A percentile compares a stretch with the other conserved stretches of the same genome.
Conservation (phyloP, 1,284 basidiomycete genomes). For the Boletus smithii region DNA sequence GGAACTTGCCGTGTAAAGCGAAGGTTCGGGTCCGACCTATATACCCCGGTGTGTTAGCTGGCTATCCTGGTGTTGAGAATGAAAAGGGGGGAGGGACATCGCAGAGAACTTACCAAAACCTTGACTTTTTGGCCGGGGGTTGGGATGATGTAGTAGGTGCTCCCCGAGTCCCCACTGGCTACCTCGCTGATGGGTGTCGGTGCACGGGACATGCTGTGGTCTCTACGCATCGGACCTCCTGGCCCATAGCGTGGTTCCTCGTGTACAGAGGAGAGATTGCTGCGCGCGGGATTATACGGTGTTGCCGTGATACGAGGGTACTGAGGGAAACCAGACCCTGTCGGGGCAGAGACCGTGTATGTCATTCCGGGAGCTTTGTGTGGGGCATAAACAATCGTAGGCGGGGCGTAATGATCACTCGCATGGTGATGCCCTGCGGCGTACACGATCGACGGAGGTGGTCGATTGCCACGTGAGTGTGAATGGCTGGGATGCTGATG, state of each 20-base stretch:
- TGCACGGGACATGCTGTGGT: conserved; percentile 21
- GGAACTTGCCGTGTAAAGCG: conserved; percentile 49
- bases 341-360: conserved; percentile 53
- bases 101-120: no score
- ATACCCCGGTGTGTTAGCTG: conserved; percentile 10
- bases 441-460: conserved; percentile 51
- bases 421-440: conserved; percentile 44
- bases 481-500: conserved; percentile 37
- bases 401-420: conserved; percentile 46
- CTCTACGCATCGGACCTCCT: conserved; percentile 31
- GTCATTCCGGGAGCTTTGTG: conserved; percentile 48
- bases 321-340: conserved; percentile 37
- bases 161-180: conserved; percentile 51
- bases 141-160: conserved; percentile 71
- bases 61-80: conserved; percentile 8
- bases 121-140: conserved; percentile 65
- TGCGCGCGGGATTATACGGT: conserved; percentile 37
- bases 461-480: conserved; percentile 35
- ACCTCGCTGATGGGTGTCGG: conserved; percentile 39
- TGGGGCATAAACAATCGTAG: conserved; percentile 44
- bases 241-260: conserved; percentile 31
- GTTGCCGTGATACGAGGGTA: conserved; percentile 34
- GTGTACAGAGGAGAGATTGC: conserved; percentile 32
- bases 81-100: conserved; percentile 35
- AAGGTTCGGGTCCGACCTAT: conserved; percentile 46